Conservation (phyloP, 805 yeast genomes). For the Myxozyma melibiosi region DNA sequence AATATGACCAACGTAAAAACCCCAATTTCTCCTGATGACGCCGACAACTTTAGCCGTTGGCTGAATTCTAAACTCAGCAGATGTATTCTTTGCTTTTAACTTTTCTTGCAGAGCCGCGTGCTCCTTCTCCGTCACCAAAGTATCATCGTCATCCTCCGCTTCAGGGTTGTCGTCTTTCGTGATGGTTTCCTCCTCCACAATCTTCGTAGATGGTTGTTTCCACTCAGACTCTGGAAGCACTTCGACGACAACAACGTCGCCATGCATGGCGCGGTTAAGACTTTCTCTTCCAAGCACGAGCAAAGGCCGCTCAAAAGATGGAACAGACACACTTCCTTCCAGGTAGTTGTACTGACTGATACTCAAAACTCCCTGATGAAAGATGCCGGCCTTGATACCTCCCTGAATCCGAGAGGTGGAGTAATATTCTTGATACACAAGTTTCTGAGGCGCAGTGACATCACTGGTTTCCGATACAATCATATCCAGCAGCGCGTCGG, state of each 20-base stretch:
- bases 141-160: constrained; percentile 51
- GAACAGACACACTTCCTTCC: constrained; percentile 77
- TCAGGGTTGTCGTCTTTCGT: constrained; percentile 55
- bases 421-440: constrained; percentile 74
- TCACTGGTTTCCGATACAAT: constrained; percentile 55
- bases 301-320: constrained; percentile 78
- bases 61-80: constrained; percentile 56
- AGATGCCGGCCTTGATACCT: constrained; percentile 82
- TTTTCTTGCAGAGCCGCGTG: constrained; percentile 74
- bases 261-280: constrained; percentile 87
- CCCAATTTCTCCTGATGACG: constrained; percentile 86
- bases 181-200: constrained; percentile 71
- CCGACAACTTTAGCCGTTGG: constrained; percentile 97
- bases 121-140: constrained; percentile 65
- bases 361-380: constrained; percentile 81
- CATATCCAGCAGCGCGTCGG: constrained; percentile 74
- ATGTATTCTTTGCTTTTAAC: constrained; percentile 58
- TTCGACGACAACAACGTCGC: constrained; percentile 90
- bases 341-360: constrained; percentile 84
- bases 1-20: constrained; percentile 92
- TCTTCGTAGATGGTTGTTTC: constrained; percentile 80
- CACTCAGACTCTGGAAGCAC: constrained; percentile 81
- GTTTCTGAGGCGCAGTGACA: constrained; percentile 43
- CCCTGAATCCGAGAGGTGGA: constrained; percentile 82
- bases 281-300: constrained; percentile 79